These are phyloP conservation scores for Fomitopsis pulvina DNA, from an alignment of 768 basidiomycete species.

Conservation along the genomic window DNA sequence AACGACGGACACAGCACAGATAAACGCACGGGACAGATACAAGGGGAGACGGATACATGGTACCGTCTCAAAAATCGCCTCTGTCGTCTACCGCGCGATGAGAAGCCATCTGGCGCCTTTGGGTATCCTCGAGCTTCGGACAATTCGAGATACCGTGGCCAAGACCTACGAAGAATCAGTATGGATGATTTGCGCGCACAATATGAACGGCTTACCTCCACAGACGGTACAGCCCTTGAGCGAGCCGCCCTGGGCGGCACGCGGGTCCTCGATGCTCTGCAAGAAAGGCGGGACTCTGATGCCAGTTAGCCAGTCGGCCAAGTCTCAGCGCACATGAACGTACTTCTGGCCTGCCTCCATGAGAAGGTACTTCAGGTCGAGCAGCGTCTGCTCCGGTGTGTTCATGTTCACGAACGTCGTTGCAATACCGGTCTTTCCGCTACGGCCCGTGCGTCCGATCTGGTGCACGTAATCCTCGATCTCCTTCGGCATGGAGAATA, in stretches of 20 bases:
- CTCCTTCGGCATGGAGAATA: conserved; percentile 99
- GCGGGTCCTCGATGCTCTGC: conserved; percentile 83
- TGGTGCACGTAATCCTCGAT: conserved; percentile 99
- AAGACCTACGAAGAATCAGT: conserved; percentile 48
- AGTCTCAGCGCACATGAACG: conserved; percentile 27
- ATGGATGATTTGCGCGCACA: neutral
- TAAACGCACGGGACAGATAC: too few species aligned
- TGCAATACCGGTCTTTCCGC: conserved; percentile 97
- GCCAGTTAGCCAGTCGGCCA: conserved; percentile 9
- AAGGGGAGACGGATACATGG: too few species aligned
- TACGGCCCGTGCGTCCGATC: conserved; percentile 95
- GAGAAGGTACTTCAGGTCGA: conserved; percentile 94
- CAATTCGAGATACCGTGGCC: conserved; percentile 94
- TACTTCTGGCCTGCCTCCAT: conserved; percentile 98
- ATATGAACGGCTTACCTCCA: conserved; percentile 55
- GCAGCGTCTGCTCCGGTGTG: conserved; percentile 89
- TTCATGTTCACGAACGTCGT: conserved; percentile 99
- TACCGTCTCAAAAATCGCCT: conserved; percentile 34
- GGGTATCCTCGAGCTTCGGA: conserved; percentile 92
- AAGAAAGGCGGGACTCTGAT: conserved; percentile 90
- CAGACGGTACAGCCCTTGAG: conserved; percentile 92
- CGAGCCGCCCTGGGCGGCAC: conserved; percentile 68
- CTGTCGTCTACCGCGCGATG: conserved; percentile 67
- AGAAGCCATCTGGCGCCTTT: conserved; percentile 85
- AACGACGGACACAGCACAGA: too few species aligned